Percentiles rank a stretch among this genome's conserved stretches.
Conservation (phyloP, 768 basidiomycete species). For the Auricularia sp. region DNA sequence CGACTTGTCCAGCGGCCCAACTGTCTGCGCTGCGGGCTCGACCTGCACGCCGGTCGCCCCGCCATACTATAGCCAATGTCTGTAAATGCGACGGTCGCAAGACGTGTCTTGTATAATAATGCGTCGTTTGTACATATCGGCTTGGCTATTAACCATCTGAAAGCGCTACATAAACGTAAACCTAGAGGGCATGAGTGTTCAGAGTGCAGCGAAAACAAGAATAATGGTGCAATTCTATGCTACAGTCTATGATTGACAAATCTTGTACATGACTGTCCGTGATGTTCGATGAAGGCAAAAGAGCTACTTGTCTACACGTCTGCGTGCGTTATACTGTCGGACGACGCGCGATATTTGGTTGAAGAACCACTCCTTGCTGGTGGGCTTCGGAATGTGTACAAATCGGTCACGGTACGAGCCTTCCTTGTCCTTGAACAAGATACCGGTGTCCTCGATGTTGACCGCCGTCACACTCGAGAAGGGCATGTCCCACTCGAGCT, state of each 20-base stretch:
- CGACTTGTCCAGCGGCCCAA: constrained; percentile 5
- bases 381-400: constrained; percentile 65
- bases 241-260: too few species aligned
- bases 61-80: too few species aligned
- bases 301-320: neutral
- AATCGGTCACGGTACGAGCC: constrained; percentile 71
- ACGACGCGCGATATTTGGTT: constrained; percentile 43
- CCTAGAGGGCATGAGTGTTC: too few species aligned
- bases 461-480: constrained; percentile 81
- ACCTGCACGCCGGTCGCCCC: constrained; percentile 5
- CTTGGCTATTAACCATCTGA: too few species aligned
- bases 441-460: constrained; percentile 82
- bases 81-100: too few species aligned
- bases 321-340: neutral
- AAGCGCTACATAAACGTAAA: too few species aligned
- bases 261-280: too few species aligned
- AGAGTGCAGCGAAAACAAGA: too few species aligned
- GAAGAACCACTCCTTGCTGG: constrained; percentile 74
- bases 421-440: constrained; percentile 73
- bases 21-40: constrained; percentile 10
- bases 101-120: too few species aligned
- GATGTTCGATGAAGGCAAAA: too few species aligned
- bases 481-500: constrained; percentile 85
- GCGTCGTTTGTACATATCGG: too few species aligned
- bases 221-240: too few species aligned